Evolutionary conservation across 768 basidiomycete species (phyloP), one percentile per base, ranked within the genome.

Genomic region (Terana coerulea): DNA sequence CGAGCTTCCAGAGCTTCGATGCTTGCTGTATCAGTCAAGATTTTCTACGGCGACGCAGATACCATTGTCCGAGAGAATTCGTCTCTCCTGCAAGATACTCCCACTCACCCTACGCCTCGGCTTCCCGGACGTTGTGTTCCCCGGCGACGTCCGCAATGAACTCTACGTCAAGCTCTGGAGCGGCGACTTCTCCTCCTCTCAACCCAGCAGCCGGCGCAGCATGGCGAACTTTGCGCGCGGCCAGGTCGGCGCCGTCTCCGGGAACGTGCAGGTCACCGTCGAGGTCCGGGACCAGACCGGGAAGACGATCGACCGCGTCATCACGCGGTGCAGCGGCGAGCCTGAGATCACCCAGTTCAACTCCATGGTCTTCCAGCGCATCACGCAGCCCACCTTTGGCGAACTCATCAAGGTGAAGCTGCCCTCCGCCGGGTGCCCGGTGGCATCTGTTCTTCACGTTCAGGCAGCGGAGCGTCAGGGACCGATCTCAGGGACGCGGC

Each of bases 381-480:
- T 88, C 63, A 88, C 83, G 55, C 83, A 87, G 58, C 95, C 95
- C 1, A 95, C 91, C 1, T 98, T 85, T 65, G 91, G 91, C 30
- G 95, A 98, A 68, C 79, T 98, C 41, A 78, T 98, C 69, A 98
- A 98, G 67, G 72, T 98, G 14, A 77, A 81, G 54, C 68, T 98
- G 8, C 87, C 91, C 19, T 69, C 75, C 11, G n/a, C 74, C 83
- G 8, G 78, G 80, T 7, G 75, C 85, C 33, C 83, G 82, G 35
- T 94, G 90, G 82, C 95, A 98, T 64, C 70, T 98, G 12, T 98
- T 95, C 76, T 90, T 98, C 71, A 91, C 91, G 0, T 95, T 98
- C 69, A 82, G 90, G 34, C 86, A 91, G 63, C 85, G 86, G 31
- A 72, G 70, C 37, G 77, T 75, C 11, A 69, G 73, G 40, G 77